Percentiles rank a stretch among this genome's conserved stretches.
These are phyloP conservation scores for Skeletonema costatum DNA, from an alignment of 108 stramenopile genomes.

Conservation along the genomic window DNA sequence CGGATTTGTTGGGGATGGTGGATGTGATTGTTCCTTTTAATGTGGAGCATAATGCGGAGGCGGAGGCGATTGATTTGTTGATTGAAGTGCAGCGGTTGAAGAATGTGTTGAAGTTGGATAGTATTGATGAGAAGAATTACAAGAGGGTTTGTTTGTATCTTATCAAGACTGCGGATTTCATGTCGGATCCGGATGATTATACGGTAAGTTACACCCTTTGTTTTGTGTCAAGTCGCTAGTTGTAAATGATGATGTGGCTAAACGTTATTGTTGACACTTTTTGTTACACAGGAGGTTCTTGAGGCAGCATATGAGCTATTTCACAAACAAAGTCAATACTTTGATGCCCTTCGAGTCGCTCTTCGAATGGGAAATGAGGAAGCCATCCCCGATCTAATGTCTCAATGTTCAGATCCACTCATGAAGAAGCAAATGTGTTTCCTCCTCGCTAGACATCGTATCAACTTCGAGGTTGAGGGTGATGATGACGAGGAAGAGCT, in stretches of 20 bases:
- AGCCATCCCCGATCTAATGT: conserved; percentile 75
- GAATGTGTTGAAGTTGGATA: conserved; percentile 72
- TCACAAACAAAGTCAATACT: conserved; percentile 79
- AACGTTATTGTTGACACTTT: background rate
- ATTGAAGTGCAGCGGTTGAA: conserved; percentile 95
- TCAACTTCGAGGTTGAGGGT: conserved; percentile 84
- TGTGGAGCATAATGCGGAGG: conserved; percentile 97
- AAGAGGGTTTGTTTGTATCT: conserved; percentile 96
- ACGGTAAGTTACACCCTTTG: conserved; percentile 48
- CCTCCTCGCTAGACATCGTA: conserved; percentile 85
- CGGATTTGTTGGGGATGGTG: conserved; percentile 89
- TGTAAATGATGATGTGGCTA: background rate
- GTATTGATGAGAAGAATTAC: conserved; percentile 94
- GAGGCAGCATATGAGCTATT: conserved; percentile 91
- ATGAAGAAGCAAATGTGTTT: conserved; percentile 92
- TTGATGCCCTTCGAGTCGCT: conserved; percentile 94
- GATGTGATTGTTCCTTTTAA: conserved; percentile 98
- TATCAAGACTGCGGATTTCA: conserved; percentile 95
- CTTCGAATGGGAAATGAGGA: conserved; percentile 82
- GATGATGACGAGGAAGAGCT: conserved; percentile 77
- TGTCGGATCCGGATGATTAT: conserved; percentile 93
- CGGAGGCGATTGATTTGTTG: conserved; percentile 98
- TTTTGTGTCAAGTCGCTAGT: background rate
- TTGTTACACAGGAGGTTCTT: conserved; percentile 75
- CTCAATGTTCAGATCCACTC: conserved; percentile 65